Evolutionary conservation across 1,139 yeast genomes (phyloP), one percentile per base, ranked within the genome.

Genomic region (Spencermartinsiella ligniputridi): DNA sequence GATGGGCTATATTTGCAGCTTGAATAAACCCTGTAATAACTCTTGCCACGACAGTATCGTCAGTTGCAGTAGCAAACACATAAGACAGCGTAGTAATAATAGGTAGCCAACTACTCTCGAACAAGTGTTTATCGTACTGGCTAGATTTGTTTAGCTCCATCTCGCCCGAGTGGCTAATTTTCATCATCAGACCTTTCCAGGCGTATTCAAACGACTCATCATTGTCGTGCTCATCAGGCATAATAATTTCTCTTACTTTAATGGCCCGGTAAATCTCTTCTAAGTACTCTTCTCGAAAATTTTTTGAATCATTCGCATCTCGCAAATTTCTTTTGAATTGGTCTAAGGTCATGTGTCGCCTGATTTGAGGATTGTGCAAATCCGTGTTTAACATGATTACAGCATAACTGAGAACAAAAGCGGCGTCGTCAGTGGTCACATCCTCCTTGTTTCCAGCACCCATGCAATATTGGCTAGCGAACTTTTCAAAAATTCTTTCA

Each of bases 191-290:
- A 51, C 86, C 85, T 56, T 85, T 84, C 99, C 99, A 94, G 15
- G 84, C 81, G 59, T 86, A 92, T 60, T 90, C 97, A 66, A 90
- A 92, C 81, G 96, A 84, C 58, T 85, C 89, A 25, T 81, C 83
- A 15, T 72, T 72, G 34, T 88, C 89, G 57, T 90, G 97, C 61
- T 94, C 99, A 57, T 92, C 98, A 0, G 98, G 97, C 90, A 94
- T 87, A 44, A 94, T 88, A 51, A 92, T 92, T 64, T 94, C 99
- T 42, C 86, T 78, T 45, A 83, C 88, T 52, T 79, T 76, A 47
- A 94, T 90, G 1, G 95, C 84, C 33, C 75, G 70, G 62, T 85
- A 94, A 33, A 92, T 88, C 53, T 78, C 85, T 46, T 83, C 79
- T 52, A 92, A 70, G 56, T 87, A 89, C 37, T 75, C 78, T 1